Evolutionary conservation across 768 basidiomycete species (phyloP).

Genomic region (Tricholoma bakamatsutake): DNA sequence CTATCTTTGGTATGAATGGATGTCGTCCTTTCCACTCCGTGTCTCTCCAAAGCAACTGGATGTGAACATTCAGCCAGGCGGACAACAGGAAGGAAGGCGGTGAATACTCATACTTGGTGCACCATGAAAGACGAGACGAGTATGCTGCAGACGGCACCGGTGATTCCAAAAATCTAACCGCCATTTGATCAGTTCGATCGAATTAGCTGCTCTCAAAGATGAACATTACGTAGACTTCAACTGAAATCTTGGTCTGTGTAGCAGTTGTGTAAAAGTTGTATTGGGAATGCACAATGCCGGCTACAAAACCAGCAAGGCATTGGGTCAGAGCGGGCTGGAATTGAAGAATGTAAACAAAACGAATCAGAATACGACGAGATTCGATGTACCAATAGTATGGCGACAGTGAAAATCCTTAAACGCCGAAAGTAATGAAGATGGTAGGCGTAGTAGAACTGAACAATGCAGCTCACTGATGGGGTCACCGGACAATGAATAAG

Average conservation of each 20-base stretch:
- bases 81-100: not conserved
- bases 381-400: not conserved
- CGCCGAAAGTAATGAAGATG: not conserved
- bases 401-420: not conserved
- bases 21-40: not conserved
- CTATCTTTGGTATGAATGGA: not conserved
- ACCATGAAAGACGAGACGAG: not conserved
- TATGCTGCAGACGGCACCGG: not conserved
- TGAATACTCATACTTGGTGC: not conserved
- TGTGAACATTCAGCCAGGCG: not conserved
- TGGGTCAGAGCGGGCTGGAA: not conserved
- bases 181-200: not conserved
- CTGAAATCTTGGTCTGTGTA: not conserved
- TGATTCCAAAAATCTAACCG: not conserved
- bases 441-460: conserved; percentile 1
- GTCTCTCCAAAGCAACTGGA: not conserved
- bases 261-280: conserved; percentile 1
- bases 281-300: not conserved
- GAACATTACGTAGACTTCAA: not conserved
- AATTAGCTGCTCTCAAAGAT: not conserved
- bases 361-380: not conserved
- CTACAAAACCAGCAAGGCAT: not conserved
- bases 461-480: not conserved
- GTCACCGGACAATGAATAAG: not conserved
- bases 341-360: not conserved